Evolutionary conservation across 192 early-diverging fungal genomes (phyloP).

Genomic region (Coemansia sp.): DNA sequence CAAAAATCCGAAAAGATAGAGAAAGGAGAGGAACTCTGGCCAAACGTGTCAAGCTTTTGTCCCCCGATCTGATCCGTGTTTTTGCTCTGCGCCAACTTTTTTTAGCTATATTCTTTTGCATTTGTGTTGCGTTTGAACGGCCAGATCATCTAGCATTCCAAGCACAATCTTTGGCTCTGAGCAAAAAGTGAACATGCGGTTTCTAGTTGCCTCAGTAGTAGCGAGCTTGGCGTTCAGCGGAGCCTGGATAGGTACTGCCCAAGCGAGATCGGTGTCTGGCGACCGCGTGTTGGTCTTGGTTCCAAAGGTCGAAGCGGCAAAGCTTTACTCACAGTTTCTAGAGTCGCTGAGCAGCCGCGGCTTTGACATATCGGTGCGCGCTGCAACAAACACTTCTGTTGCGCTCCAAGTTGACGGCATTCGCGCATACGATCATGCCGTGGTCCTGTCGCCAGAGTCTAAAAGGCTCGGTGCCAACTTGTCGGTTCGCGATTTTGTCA

Average conservation of each 20-base stretch:
- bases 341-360: conserved; percentile 51
- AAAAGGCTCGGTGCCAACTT: conserved; percentile 58
- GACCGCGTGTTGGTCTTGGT: conserved; percentile 66
- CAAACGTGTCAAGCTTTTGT: not conserved
- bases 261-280: conserved; percentile 65
- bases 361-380: conserved; percentile 56
- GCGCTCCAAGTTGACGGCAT: conserved; percentile 59
- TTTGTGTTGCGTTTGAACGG: not conserved
- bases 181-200: conserved; percentile 15
- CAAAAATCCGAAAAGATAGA: not conserved
- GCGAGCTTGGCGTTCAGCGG: conserved; percentile 10
- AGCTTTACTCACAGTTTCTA: conserved; percentile 56
- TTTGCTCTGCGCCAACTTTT: too few relatives aligned
- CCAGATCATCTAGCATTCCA: not conserved
- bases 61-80: too few relatives aligned
- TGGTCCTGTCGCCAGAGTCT: conserved; percentile 75
- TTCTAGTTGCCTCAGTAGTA: conserved; percentile 5
- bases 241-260: conserved; percentile 13
- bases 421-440: conserved; percentile 74
- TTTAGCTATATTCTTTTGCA: not conserved
- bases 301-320: conserved; percentile 47
- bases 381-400: conserved; percentile 54
- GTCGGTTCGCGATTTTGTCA: conserved; percentile 60
- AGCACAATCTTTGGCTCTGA: not conserved
- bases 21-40: not conserved